These are phyloP conservation scores for Mycena olivaceomarginata DNA, from an alignment of 768 basidiomycete species.

Conservation along the genomic window DNA sequence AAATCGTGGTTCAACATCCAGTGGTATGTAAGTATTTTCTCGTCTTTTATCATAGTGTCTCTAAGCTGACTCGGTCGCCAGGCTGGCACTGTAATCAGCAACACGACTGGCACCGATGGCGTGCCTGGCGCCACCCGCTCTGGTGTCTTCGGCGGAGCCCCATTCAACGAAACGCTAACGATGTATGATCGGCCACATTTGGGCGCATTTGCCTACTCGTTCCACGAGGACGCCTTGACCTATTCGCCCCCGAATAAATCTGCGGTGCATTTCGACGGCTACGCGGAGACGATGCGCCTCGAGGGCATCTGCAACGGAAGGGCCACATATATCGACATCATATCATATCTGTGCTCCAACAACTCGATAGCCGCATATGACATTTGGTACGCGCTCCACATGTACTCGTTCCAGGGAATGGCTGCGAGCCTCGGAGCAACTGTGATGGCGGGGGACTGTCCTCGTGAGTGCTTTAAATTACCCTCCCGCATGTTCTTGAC, in stretches of 20 bases:
- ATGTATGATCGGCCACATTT: background rate
- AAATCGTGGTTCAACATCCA: conserved; percentile 30
- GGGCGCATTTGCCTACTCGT: background rate
- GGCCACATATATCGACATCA: background rate
- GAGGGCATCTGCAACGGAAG: background rate
- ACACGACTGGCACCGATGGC: background rate
- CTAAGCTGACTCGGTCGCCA: no score
- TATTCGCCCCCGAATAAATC: background rate
- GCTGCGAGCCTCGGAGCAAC: background rate
- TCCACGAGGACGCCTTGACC: background rate
- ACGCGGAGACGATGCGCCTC: conserved; percentile 10
- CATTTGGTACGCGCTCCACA: background rate
- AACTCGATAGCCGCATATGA: background rate
- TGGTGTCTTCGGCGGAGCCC: background rate
- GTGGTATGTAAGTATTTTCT: conserved; percentile 37
- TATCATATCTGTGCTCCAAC: background rate
- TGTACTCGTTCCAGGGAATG: background rate
- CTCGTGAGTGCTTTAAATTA: background rate
- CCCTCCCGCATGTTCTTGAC: no score
- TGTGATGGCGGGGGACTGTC: background rate
- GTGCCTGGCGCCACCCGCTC: conserved; percentile 6
- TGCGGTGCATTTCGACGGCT: background rate
- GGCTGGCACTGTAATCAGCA: background rate
- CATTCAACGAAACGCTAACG: conserved; percentile 6
- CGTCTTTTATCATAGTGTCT: no score